Percentiles rank a stretch among this genome's conserved stretches.
Conservation (phyloP, 306 rosid species). For the Quercus aquifolioides region DNA sequence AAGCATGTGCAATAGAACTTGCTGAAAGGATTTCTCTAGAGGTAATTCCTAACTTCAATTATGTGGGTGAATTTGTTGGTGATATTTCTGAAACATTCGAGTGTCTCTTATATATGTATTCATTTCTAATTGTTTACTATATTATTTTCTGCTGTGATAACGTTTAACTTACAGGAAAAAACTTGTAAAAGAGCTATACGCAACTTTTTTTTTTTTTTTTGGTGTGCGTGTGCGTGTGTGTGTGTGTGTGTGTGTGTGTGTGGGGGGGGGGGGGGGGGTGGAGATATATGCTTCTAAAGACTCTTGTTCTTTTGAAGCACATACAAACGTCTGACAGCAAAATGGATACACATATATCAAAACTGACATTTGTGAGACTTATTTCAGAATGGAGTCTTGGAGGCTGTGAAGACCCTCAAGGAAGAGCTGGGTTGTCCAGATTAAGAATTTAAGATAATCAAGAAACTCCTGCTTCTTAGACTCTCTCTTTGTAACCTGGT, state of each 20-base stretch:
- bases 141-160: no score
- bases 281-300: not conserved
- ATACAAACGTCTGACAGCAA: not conserved
- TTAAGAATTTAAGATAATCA: conserved; percentile 17
- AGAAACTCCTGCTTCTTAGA: conserved; percentile 1
- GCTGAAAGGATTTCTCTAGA: conserved; percentile 50
- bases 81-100: not conserved
- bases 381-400: conserved; percentile 71
- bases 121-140: no score
- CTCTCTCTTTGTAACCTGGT: not conserved
- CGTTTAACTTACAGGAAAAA: no score
- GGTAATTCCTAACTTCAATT: conserved; percentile 39
- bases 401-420: conserved; percentile 57
- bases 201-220: not conserved
- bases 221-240: no score
- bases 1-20: conserved; percentile 57
- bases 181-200: no score
- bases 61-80: not conserved
- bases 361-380: conserved; percentile 6
- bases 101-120: no score
- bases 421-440: conserved; percentile 36
- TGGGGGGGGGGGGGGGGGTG: no score
- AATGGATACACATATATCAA: not conserved
- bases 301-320: not conserved
- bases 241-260: no score